Evolutionary conservation across 352 stramenopile species (phyloP), one percentile per base, ranked within the genome.

Genomic region (Peronospora tabacina): DNA sequence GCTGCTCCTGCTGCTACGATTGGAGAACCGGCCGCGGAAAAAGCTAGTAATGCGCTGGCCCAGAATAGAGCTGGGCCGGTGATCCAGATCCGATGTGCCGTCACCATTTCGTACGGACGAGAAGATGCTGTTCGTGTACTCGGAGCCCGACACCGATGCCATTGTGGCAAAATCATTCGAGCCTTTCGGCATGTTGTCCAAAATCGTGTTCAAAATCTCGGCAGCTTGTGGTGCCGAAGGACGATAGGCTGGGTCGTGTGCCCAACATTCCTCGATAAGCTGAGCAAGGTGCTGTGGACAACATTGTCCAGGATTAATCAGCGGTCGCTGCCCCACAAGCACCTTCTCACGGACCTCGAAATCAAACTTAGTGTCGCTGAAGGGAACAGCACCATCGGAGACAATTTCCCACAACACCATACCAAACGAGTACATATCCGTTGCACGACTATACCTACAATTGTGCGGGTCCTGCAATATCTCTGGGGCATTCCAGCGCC

Each of bases 321-420:
- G 66, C 5, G 75, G 75, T 2, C 75, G 72, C 38, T 81, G 58
- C 44, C 75, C 66, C 24, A 61, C 57, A 13, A 86, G 49, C 36
- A 86, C 75, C 33, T 72, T 75, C 35, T 86, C 63, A 19, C 75
- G 72, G 1, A 86, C 75, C 43, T 86, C 72, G 43, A 86, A 86
- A 33, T 86, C 75, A 44, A 86, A 86, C 9, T 72, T 68, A 11
- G 72, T 77, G 52, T 82, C 63, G 46, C 57, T 75, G 24, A 86
- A 86, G 3, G 75, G 75, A 41, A 86, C 62, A 16, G 65, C 72
- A 10, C 72, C 75, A 46, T 86, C 68, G 16, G 70, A 74, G 0
- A 69, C 62, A 34, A 86, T 83, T 67, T 86, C 75, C 75, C 75
- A 86, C 10, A 86, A 47, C 35, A 83, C 72, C 72, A 86, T 86